These are phyloP conservation scores for Fusarium haematococcum DNA, from an alignment of 2,329 filamentous ascomycete genomes.

Conservation along the genomic window DNA sequence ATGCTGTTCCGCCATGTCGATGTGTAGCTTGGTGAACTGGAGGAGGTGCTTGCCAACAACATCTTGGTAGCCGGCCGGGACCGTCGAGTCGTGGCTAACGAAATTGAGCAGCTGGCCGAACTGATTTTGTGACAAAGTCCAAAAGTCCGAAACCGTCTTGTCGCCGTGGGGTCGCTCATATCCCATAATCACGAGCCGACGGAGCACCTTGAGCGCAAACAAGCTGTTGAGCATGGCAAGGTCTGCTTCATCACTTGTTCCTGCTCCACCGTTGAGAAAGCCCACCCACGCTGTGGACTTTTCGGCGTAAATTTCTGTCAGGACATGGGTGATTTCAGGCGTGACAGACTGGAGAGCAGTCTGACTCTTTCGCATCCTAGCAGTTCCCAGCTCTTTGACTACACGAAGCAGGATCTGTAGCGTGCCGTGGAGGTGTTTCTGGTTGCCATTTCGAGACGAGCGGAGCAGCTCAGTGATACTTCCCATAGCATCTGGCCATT, in stretches of 20 bases:
- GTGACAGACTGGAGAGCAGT: conserved; percentile 81
- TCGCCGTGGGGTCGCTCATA: conserved; percentile 89
- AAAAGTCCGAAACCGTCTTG: conserved; percentile 80
- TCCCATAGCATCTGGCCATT: conserved; percentile 78
- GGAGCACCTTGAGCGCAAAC: conserved; percentile 80
- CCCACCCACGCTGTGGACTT: conserved; percentile 77
- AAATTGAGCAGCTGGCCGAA: conserved; percentile 80
- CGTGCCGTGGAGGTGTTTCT: conserved; percentile 75
- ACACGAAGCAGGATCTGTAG: conserved; percentile 85
- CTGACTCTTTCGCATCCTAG: conserved; percentile 79
- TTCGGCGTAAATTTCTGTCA: conserved; percentile 82
- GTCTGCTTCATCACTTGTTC: conserved; percentile 69
- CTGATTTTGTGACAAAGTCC: conserved; percentile 81
- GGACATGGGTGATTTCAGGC: conserved; percentile 84
- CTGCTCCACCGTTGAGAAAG: conserved; percentile 68
- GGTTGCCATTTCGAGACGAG: conserved; percentile 61
- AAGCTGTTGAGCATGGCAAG: conserved; percentile 82
- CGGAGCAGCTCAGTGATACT: conserved; percentile 75
- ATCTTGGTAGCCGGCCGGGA: conserved; percentile 66
- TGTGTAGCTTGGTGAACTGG: conserved; percentile 91
- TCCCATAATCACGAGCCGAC: conserved; percentile 82
- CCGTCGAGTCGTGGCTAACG: conserved; percentile 66
- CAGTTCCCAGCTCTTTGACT: conserved; percentile 90
- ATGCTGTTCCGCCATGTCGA: conserved; percentile 84
- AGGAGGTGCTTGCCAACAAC: conserved; percentile 87